Percentiles rank a stretch among this genome's conserved stretches.
These are phyloP conservation scores for Pestalotiopsis sp. DNA, from an alignment of 2,329 filamentous ascomycete species.

Conservation along the genomic window DNA sequence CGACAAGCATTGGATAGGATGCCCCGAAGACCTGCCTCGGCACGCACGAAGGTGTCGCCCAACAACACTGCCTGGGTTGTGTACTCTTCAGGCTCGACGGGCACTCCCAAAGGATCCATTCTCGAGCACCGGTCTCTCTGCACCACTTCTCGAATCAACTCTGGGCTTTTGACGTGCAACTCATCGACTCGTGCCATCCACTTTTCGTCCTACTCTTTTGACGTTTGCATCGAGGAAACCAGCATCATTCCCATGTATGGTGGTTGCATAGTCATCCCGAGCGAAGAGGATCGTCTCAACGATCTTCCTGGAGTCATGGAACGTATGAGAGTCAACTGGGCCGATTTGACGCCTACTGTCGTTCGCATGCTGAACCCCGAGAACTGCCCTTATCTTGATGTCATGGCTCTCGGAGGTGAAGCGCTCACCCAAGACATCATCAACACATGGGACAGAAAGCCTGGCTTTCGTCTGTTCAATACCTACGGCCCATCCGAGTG, in stretches of 20 bases:
- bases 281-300: constrained; percentile 35
- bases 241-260: constrained; percentile 39
- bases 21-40: background rate
- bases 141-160: constrained; percentile 1
- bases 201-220: constrained; percentile 38
- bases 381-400: constrained; percentile 24
- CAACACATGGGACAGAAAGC: background rate
- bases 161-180: background rate
- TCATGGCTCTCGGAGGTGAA: constrained; percentile 28
- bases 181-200: constrained; percentile 18
- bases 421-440: constrained; percentile 18
- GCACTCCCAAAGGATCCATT: constrained; percentile 15
- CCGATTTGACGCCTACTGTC: constrained; percentile 31
- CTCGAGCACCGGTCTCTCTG: constrained; percentile 6
- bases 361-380: constrained; percentile 25
- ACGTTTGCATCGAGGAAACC: constrained; percentile 39
- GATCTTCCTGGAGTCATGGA: constrained; percentile 32
- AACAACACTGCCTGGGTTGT: constrained; percentile 15
- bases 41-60: background rate
- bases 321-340: constrained; percentile 21
- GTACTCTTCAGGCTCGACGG: constrained; percentile 16
- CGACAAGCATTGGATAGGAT: background rate
- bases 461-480: constrained; percentile 5
- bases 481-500: constrained; percentile 3
- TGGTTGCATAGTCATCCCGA: constrained; percentile 41